phyloP scores from a whole-genome alignment of 352 stramenopile genomes.

The Phytophthora citricola region DNA sequence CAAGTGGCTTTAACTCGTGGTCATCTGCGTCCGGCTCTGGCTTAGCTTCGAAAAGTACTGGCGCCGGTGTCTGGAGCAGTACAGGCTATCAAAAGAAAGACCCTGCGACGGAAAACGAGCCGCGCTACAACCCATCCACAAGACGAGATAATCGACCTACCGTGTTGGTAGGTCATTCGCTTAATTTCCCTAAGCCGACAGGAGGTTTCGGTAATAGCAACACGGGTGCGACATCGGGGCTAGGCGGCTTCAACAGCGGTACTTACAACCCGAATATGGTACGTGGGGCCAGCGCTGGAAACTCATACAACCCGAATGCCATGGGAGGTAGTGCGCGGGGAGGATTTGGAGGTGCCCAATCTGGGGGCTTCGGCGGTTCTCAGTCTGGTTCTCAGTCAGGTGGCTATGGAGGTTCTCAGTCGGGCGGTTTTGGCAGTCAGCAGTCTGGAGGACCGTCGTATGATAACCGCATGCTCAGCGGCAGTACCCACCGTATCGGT shows the following conservation, averaged over 20 bases:
- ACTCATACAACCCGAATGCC: slow-evolving; percentile 40
- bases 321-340: slow-evolving; percentile 19
- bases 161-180: slow-evolving; percentile 78
- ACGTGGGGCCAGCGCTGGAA: slow-evolving; percentile 38
- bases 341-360: slow-evolving; percentile 31
- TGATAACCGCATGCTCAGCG: slow-evolving; percentile 66
- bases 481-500: slow-evolving; percentile 41
- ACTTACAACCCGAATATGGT: slow-evolving; percentile 54
- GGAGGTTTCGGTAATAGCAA: slow-evolving; percentile 46
- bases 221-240: slow-evolving; percentile 38
- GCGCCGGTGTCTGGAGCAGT: slow-evolving; percentile 80
- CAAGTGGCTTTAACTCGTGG: slow-evolving; percentile 68
- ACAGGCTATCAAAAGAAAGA: slow-evolving; percentile 85
- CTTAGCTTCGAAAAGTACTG: slow-evolving; percentile 45
- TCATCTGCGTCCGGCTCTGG: slow-evolving; percentile 37
- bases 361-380: slow-evolving; percentile 4
- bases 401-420: slow-evolving; percentile 23
- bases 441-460: slow-evolving; percentile 33
- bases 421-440: slow-evolving; percentile 7
- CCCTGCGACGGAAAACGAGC: slow-evolving; percentile 36
- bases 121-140: slow-evolving; percentile 53
- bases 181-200: slow-evolving; percentile 74
- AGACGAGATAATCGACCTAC: slow-evolving; percentile 86
- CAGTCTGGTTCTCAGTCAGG: slow-evolving; percentile 1
- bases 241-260: slow-evolving; percentile 52